A percentile compares a stretch with the other conserved stretches of the same genome.
phyloP scores from a whole-genome alignment of 768 basidiomycete species.

The Trametes cubensis region DNA sequence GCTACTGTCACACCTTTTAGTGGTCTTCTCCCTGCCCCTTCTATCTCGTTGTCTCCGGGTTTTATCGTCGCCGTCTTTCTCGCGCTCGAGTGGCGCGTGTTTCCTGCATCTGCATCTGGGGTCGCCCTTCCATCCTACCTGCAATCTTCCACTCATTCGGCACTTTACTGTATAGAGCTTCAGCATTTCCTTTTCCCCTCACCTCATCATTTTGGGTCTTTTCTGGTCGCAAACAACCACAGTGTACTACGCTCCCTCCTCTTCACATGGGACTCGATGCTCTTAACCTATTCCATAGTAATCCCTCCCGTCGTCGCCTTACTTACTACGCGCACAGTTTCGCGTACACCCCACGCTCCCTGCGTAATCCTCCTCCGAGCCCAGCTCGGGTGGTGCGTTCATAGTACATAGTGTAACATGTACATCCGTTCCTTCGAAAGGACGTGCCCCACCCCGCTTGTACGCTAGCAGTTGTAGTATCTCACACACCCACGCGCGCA shows the following conservation, averaged over 20 bases:
- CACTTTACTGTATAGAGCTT: slow-evolving; percentile 1
- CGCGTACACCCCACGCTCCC: background rate
- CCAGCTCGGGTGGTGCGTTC: background rate
- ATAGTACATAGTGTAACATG: background rate
- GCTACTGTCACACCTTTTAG: slow-evolving; percentile 14
- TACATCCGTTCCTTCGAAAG: background rate
- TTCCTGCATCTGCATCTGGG: background rate
- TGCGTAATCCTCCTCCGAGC: background rate
- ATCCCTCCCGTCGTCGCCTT: background rate
- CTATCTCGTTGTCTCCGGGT: background rate
- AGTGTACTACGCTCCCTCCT: background rate
- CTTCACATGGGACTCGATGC: background rate
- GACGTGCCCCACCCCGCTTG: no score
- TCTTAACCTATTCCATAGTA: slow-evolving; percentile 2
- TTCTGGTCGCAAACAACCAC: background rate
- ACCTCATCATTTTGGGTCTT: background rate
- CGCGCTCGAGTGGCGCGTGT: background rate
- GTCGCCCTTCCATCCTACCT: background rate
- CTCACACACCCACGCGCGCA: background rate
- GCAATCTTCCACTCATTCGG: slow-evolving; percentile 2
- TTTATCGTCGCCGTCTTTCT: slow-evolving; percentile 1
- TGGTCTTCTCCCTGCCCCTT: background rate
- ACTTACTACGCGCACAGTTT: no score
- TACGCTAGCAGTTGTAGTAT: no score
- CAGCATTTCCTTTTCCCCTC: background rate